Evolutionary conservation across 768 basidiomycete genomes (phyloP), one percentile per base, ranked within the genome.

Genomic region (Cubamyces lactineus): DNA sequence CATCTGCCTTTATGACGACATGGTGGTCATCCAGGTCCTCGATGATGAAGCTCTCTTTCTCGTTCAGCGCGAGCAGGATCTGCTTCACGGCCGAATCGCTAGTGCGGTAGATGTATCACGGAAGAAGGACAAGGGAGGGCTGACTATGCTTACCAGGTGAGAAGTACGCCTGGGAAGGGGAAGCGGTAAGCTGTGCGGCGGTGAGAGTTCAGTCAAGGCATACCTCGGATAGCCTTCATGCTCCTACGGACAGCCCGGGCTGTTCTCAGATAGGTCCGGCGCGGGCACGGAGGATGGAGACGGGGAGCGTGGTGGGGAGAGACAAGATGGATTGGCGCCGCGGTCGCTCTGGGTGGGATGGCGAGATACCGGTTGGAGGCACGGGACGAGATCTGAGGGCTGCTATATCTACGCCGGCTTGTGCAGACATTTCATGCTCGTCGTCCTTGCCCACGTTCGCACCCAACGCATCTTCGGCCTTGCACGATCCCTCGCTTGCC

Each of bases 61-160:
- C 90, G 71, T 94, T 91, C 87, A 94, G 85, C 38, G 85, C 78
- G 53, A 93, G 78, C 39, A 94, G 79, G 57, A 94, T 92, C 71
- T 94, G 91, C 74, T 94, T 95, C 62, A 95, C 93, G 1, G 92
- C 92, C 1, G 91, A 86, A 72, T 95, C 93, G 70, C 93, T 94
- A 28, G 45, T 16, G 52, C 34, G 16, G 39, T 21, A 34, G 40
- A 59, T 19, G 34, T 34, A 34, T 34, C 51, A 8, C 13, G 23
- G 13, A 15, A 28, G 23, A 47, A 1, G 51, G 42, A 30, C n/a
- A 40, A 16, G 34, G 57, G 21, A 40, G 19, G 45, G 42, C 23
- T 30, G 24, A 12, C 48, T 30, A 30, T 19, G 53, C 82, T 65
- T 53, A 88, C 88, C 88, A 89, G 61, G 84, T 87, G 64, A 91